phyloP scores from a whole-genome alignment of 768 basidiomycete genomes.

The Podaxis sp. region DNA sequence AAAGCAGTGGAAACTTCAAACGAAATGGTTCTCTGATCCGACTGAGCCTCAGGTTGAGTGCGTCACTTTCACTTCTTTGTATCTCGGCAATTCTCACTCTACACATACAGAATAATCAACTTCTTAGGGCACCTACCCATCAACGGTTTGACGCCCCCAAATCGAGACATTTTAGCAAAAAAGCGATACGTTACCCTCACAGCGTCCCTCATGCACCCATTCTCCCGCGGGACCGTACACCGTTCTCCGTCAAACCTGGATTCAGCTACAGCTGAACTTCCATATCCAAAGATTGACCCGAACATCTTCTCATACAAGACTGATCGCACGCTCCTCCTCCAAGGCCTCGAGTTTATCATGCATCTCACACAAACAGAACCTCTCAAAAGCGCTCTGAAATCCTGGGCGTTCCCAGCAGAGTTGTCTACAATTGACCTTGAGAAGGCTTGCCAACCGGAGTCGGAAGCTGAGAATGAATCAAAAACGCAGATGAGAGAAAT shows the following conservation, averaged over 20 bases:
- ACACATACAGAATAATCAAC: conserved; percentile 3
- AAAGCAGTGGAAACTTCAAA: conserved; percentile 9
- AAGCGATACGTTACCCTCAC: conserved; percentile 15
- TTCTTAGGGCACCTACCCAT: conserved; percentile 1
- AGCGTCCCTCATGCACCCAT: conserved; percentile 30
- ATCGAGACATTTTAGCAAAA: background rate
- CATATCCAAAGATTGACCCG: conserved; percentile 9
- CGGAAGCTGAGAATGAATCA: background rate
- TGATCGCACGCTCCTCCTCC: conserved; percentile 21
- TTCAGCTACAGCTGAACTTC: background rate
- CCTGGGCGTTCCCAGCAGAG: conserved; percentile 1
- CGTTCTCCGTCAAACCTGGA: background rate
- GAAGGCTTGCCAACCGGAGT: conserved; percentile 16
- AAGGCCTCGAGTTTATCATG: conserved; percentile 18
- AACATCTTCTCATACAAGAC: conserved; percentile 13
- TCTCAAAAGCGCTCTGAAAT: conserved; percentile 6
- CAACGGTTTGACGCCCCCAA: background rate
- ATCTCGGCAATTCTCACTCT: background rate
- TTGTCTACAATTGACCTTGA: conserved; percentile 7
- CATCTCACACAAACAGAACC: conserved; percentile 15
- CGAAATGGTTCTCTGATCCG: conserved; percentile 2
- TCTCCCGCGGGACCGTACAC: conserved; percentile 38
- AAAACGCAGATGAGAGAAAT: background rate
- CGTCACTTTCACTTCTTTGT: background rate
- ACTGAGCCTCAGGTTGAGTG: conserved; percentile 15